Evolutionary conservation across 2,329 filamentous ascomycete genomes (phyloP), one percentile per base, ranked within the genome.

Genomic region (Apiospora saccharicola): DNA sequence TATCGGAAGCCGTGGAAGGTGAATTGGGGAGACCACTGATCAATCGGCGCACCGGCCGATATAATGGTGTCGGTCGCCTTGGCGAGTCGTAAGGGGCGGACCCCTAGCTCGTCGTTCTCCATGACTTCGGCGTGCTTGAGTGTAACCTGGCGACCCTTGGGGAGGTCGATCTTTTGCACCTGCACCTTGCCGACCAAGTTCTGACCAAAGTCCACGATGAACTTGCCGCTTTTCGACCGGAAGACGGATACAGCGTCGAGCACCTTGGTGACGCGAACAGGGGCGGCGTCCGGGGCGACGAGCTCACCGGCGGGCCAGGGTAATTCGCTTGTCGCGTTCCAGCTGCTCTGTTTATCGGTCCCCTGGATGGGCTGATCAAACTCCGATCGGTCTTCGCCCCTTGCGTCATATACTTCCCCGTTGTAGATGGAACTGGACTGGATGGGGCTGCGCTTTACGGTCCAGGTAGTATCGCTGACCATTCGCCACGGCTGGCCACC

Each of bases 71-170:
- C 61, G 8, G n/a, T 69, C 4, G 34, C 41, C 2, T 24, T 53
- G 24, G 67, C 61, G 6, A 41, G n/a, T 7, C 61, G 44, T 8
- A 74, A 47, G 16, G 73, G 73, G 6, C 71, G 75, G 0, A 75
- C 79, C 1, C 77, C 75, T 43, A 85, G 73, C 81, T 86, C 80
- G 70, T 81, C 77, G 73, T 84, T 49, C 73, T 90, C 86, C 13
- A 90, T 79, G 0, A 90, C 87, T 75, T 90, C 88, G 0, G 87
- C 85, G 75, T 90, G 88, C 0, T 77, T 78, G 19, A 91, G 79
- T 4, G 80, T 82, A 26, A 90, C 83, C 12, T 78, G 81, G 3
- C 83, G 80, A 0, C 83, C 76, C 53, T 12, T 61, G 1, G 53
- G 53, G 26, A 61, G 1, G 22, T 61, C 30, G 4, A 61, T 37